Evolutionary conservation across 441 rosid species (phyloP).

Genomic region (Codiaeum variegatum): DNA sequence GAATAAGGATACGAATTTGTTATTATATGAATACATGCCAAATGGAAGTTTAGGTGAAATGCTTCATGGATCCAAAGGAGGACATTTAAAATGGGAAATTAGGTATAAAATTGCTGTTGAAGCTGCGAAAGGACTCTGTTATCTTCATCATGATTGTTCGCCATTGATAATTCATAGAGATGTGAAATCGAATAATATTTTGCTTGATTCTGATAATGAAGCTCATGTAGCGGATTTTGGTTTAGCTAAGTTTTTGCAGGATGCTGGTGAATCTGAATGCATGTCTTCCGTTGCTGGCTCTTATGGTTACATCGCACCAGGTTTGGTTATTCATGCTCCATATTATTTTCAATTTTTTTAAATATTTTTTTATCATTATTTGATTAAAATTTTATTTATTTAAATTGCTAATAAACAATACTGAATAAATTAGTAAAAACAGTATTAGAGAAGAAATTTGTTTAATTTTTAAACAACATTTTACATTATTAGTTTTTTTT

Average conservation of each 20-base stretch:
- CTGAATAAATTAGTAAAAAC: too few species aligned
- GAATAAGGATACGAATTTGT: slow-evolving; percentile 75
- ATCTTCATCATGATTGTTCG: slow-evolving; percentile 88
- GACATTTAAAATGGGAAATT: slow-evolving; percentile 77
- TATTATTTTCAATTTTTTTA: too few species aligned
- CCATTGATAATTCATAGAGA: slow-evolving; percentile 85
- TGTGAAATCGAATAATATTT: slow-evolving; percentile 79
- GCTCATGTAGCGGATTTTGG: slow-evolving; percentile 97
- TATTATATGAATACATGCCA: slow-evolving; percentile 79
- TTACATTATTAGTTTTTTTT: too few species aligned
- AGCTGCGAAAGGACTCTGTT: slow-evolving; percentile 80
- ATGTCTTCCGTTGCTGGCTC: slow-evolving; percentile 91
- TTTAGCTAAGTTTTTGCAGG: slow-evolving; percentile 81
- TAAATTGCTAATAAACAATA: too few species aligned
- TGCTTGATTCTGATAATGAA: slow-evolving; percentile 69
- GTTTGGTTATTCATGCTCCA: too few species aligned
- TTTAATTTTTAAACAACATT: too few species aligned
- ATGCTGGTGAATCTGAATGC: slow-evolving; percentile 75
- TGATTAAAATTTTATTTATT: too few species aligned
- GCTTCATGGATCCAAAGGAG: slow-evolving; percentile 79
- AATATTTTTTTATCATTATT: too few species aligned
- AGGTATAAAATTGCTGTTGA: slow-evolving; percentile 62
- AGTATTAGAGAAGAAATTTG: too few species aligned
- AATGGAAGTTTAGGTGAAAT: slow-evolving; percentile 87
- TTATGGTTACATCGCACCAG: slow-evolving; percentile 96